Evolutionary conservation across 2,329 filamentous ascomycete species (phyloP), one percentile per base, ranked within the genome.

Genomic region (Arthroderma sp.): DNA sequence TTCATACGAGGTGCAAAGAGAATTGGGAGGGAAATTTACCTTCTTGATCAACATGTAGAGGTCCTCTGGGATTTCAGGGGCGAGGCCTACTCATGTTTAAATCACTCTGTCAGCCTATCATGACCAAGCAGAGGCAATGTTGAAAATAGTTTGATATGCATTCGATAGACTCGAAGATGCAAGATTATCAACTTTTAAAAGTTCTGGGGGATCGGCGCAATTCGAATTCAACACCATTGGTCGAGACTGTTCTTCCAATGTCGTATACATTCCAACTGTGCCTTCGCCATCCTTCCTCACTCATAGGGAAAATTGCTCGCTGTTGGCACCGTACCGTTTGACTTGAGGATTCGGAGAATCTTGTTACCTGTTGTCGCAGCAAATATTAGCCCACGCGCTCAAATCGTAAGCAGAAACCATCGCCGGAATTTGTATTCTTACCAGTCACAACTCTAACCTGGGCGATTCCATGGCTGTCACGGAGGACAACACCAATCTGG

Each of bases 1-100:
- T 30, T 38, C 11, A 15, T 29, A 40, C n/a, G 29, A 31, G 6
- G 28, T 22, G 11, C 30, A 42, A 10, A 22, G 31, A 47, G 6
- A 34, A 8, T 15, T 38, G 37, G 31, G 8, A 6, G 44, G 7
- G 40, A 42, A 42, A 55, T 63, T 65, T 68, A 93, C 89, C 87
- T 98, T 98, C 85, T 95, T 95, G 86, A 96, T 96, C 71, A 96
- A 78, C 85, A 94, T 94, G 83, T 96, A 98, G 60, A 96, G 83
- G 74, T 98, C 91, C 82, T 98, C 91, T 68, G 93, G 91, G 63
- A 98, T 82, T 71, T 96, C 88, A 69, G 93, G 91, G 61, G 91
- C 89, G 68, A 98, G 87, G 77, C 91, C 91, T 98, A 75, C 75
- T 68, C 65, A 49, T 47, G 42, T 55, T 48, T 40, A 50, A 68